Conservation (phyloP, 2,329 filamentous ascomycete genomes). For the Colletotrichum lindemuthianum region DNA sequence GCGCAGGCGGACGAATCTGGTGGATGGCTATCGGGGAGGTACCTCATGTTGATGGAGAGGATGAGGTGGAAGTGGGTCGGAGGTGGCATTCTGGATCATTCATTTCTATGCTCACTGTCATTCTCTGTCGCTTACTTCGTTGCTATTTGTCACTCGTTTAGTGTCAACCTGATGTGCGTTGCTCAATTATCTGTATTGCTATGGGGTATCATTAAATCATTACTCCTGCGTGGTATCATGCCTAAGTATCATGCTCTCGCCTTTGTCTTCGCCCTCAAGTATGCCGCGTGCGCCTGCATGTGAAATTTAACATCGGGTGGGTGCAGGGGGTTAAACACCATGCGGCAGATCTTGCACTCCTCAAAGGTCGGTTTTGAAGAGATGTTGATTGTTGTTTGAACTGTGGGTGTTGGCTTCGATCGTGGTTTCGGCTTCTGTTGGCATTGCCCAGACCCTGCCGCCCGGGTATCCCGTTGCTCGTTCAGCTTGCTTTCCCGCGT, state of each 20-base stretch:
- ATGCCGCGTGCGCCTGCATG: slow-evolving; percentile 46
- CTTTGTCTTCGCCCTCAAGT: slow-evolving; percentile 2
- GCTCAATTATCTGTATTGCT: not conserved
- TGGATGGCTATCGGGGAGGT: not conserved
- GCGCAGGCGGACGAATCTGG: not conserved
- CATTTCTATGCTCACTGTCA: not conserved
- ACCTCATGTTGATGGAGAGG: not conserved
- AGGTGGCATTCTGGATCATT: not conserved
- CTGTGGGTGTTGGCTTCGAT: slow-evolving; percentile 37
- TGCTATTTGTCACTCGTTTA: slow-evolving; percentile 12
- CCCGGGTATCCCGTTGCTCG: not conserved
- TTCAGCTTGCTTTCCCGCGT: slow-evolving; percentile 6
- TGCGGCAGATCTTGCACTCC: slow-evolving; percentile 55
- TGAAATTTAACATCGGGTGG: slow-evolving; percentile 57
- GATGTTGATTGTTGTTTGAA: slow-evolving; percentile 56
- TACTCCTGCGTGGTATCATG: slow-evolving; percentile 1
- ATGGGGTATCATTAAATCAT: slow-evolving; percentile 27
- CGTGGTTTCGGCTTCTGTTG: slow-evolving; percentile 19
- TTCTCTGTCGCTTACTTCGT: not conserved
- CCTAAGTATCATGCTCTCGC: not conserved
- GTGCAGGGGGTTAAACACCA: slow-evolving; percentile 55
- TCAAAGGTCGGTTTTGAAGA: slow-evolving; percentile 53
- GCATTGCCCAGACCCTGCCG: not conserved
- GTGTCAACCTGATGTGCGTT: not conserved
- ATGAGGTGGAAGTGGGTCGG: too few species aligned